Percentiles rank a stretch among this genome's conserved stretches.
These are phyloP conservation scores for Aspergillus candidus DNA, from an alignment of 2,329 filamentous ascomycete species.

Conservation along the genomic window DNA sequence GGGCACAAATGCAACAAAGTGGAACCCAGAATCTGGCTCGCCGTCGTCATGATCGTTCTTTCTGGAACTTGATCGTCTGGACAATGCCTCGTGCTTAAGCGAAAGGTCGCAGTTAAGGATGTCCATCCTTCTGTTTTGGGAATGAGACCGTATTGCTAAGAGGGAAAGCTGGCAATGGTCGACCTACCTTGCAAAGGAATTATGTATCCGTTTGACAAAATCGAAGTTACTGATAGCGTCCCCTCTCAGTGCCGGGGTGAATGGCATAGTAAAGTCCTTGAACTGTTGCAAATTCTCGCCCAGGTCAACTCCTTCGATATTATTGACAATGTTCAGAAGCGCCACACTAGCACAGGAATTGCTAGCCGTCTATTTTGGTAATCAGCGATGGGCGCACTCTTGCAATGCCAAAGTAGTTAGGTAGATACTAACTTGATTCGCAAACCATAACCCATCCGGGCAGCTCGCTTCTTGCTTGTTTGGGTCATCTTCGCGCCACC, in stretches of 20 bases:
- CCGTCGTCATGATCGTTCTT: constrained; percentile 41
- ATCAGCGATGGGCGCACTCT: constrained; percentile 3
- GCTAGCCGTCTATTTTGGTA: constrained; percentile 56
- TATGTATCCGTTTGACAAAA: constrained; percentile 76
- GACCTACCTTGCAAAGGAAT: constrained; percentile 69
- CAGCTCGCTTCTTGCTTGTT: constrained; percentile 49
- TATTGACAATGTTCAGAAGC: constrained; percentile 89
- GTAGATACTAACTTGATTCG: constrained; percentile 63
- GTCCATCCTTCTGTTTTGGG: constrained; percentile 58
- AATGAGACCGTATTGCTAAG: constrained; percentile 3
- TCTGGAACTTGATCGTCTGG: constrained; percentile 25
- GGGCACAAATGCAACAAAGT: constrained; percentile 87
- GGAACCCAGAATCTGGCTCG: constrained; percentile 61
- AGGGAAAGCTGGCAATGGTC: background rate
- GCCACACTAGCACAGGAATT: constrained; percentile 93
- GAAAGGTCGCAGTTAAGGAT: constrained; percentile 65
- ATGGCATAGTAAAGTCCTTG: constrained; percentile 61
- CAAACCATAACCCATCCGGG: constrained; percentile 76
- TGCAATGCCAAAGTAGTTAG: background rate
- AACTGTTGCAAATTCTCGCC: constrained; percentile 67
- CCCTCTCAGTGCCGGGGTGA: constrained; percentile 69
- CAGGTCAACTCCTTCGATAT: constrained; percentile 60
- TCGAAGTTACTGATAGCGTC: constrained; percentile 66
- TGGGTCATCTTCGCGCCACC: constrained; percentile 57
- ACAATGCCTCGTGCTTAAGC: constrained; percentile 45